A percentile compares a stretch with the other conserved stretches of the same genome.
phyloP scores from a whole-genome alignment of 106 monocot species.

The Acorus calamus region DNA sequence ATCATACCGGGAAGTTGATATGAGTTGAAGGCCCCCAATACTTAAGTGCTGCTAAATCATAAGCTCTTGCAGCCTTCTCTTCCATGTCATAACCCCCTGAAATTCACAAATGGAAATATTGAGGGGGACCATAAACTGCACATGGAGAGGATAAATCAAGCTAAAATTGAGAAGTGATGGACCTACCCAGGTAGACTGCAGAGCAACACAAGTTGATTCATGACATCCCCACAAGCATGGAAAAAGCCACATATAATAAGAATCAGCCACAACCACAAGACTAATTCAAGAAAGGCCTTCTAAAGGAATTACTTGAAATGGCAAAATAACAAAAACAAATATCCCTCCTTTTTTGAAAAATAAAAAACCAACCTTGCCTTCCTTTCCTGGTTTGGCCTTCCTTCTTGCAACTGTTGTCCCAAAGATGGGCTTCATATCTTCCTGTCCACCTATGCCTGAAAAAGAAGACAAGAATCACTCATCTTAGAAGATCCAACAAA shows the following conservation, averaged over 20 bases:
- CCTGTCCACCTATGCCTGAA: conserved; percentile 98
- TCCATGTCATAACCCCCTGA: conserved; percentile 96
- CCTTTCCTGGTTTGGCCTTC: conserved; percentile 99
- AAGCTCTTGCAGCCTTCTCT: conserved; percentile 96
- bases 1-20: conserved; percentile 87
- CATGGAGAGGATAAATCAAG: background rate
- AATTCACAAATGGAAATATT: background rate
- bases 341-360: too few species aligned
- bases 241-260: background rate
- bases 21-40: conserved; percentile 97
- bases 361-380: conserved; percentile 68
- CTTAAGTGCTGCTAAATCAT: conserved; percentile 94
- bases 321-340: too few species aligned
- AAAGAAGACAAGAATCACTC: background rate
- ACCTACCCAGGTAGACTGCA: conserved; percentile 88
- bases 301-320: too few species aligned
- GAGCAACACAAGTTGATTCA: conserved; percentile 2
- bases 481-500: background rate
- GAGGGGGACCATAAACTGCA: background rate
- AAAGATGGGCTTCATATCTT: conserved; percentile 97
- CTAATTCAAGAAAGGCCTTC: background rate
- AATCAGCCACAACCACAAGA: background rate
- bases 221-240: conserved; percentile 6
- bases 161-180: background rate
- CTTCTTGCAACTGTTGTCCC: conserved; percentile 99